Evolutionary conservation across 805 yeast genomes (phyloP).

Genomic region (Myxozyma neotropica): DNA sequence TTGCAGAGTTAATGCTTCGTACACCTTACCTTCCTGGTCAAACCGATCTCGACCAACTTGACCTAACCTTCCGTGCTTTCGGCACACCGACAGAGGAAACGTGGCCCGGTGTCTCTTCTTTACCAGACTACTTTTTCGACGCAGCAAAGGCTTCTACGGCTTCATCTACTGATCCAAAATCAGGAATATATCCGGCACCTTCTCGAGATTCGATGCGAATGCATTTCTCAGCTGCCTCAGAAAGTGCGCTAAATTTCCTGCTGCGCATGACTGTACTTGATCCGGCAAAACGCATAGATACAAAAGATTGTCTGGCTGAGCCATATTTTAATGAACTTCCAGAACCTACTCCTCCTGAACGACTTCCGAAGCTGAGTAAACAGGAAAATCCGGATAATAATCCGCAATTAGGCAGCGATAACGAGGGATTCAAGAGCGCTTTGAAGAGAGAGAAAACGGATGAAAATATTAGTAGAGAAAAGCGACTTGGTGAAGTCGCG

Average conservation of each 20-base stretch:
- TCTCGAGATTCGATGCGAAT: slow-evolving; percentile 84
- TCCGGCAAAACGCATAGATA: slow-evolving; percentile 90
- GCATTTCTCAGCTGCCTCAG: slow-evolving; percentile 65
- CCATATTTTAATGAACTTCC: slow-evolving; percentile 61
- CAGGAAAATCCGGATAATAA: slow-evolving; percentile 2
- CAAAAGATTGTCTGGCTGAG: slow-evolving; percentile 85
- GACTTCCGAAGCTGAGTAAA: slow-evolving; percentile 20
- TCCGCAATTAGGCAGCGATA: slow-evolving; percentile 11
- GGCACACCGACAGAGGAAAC: slow-evolving; percentile 92
- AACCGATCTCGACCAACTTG: slow-evolving; percentile 86
- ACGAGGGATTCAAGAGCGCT: neutral
- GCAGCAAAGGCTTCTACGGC: slow-evolving; percentile 46
- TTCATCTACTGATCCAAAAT: slow-evolving; percentile 7
- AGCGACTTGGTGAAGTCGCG: slow-evolving; percentile 12
- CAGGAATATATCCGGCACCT: slow-evolving; percentile 45
- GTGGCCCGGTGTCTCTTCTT: slow-evolving; percentile 86
- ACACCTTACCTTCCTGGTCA: slow-evolving; percentile 94
- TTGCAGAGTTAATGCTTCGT: slow-evolving; percentile 93
- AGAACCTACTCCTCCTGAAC: slow-evolving; percentile 27
- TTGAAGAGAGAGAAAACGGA: slow-evolving; percentile 7
- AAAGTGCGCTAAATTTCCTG: slow-evolving; percentile 80
- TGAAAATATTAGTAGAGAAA: neutral
- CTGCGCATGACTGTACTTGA: slow-evolving; percentile 57
- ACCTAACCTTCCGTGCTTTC: slow-evolving; percentile 89
- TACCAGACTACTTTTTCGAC: slow-evolving; percentile 78